Evolutionary conservation across 371 early-diverging fungal species (phyloP).

Genomic region (Umbelopsis sp.): DNA sequence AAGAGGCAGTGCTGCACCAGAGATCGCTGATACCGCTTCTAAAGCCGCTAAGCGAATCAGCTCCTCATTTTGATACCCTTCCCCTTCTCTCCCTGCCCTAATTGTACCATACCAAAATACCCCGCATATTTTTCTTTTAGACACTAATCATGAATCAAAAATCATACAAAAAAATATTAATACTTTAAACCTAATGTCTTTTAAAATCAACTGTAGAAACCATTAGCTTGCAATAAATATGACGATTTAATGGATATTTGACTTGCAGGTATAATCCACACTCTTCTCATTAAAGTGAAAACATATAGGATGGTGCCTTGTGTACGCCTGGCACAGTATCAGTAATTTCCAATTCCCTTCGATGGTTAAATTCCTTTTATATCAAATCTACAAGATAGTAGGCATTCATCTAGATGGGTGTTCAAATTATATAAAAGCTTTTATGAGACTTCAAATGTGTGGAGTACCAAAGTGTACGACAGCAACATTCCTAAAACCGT

Average conservation of each 20-base stretch:
- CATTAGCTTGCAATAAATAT: not conserved
- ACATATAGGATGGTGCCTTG: too few relatives aligned
- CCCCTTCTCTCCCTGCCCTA: not conserved
- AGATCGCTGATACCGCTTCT: not conserved
- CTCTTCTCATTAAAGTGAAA: too few relatives aligned
- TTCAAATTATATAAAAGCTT: too few relatives aligned
- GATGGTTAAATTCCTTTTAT: too few relatives aligned
- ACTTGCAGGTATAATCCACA: too few relatives aligned
- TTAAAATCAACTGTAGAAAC: not conserved
- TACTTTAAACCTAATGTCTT: not conserved
- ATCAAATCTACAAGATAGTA: too few relatives aligned
- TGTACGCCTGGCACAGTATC: too few relatives aligned
- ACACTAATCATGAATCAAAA: not conserved
- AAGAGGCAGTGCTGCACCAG: not conserved
- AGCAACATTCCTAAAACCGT: conserved; percentile 4
- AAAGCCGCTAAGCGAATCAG: conserved; percentile 8
- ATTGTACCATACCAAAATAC: not conserved
- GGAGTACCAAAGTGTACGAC: not conserved
- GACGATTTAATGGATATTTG: not conserved
- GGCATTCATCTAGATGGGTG: too few relatives aligned
- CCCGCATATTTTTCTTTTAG: not conserved
- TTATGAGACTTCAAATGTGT: not conserved
- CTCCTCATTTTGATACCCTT: conserved; percentile 3
- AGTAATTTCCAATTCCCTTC: too few relatives aligned
- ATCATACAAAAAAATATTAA: not conserved